Base-by-base conservation (phyloP, 2,329 filamentous ascomycete species). In the Colletotrichum falcatum region DNA sequence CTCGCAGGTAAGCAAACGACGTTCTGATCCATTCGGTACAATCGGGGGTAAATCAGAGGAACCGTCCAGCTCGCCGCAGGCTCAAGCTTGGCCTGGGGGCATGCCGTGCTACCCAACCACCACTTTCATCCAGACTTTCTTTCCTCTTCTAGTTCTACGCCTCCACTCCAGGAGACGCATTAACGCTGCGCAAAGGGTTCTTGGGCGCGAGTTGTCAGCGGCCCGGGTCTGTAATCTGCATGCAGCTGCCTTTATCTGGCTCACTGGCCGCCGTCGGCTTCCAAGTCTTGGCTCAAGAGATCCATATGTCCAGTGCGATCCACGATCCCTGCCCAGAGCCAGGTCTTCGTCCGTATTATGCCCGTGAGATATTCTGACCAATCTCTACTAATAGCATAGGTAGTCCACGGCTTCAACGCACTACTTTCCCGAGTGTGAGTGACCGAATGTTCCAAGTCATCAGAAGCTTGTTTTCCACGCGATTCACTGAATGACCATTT, bases 401-500 rank as follows among this genome's bases (percentile, higher is more conserved):
- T 53, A 14, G 56, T 46, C 35, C 48, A 37, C 54, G 23, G 23
- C 5, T 26, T 42, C 23, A 14, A 30, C 56, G 59, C 54, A 65
- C 60, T 39, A 59, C n/a, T 11, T 53, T 65, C 39, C 28, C 12
- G 54, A 18, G 28, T 46, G 35, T 12, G 37, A 55, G 20, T 23
- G n/a, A n/a, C 33, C 7, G 33, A 37, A 44, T n/a, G 26, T 2
- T n/a, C n/a, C 23, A 65, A 35, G 35, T 16, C 26, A 33, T 30
- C 35, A 48, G 49, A 66, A 67, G 63, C 64, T 67, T 59, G 58
- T 62, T 70, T 66, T 37, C 30, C 26, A 53, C 35, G 30, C 30
- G 28, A 33, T 14, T 58, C 23, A 30, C 26, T 33, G n/a, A 26
- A 46, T 23, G 56, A 26, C 16, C 56, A 12, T 55, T 55, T 55